Evolutionary conservation across 2,329 filamentous ascomycete species (phyloP).

Genomic region (Dichotomopilus funicola): DNA sequence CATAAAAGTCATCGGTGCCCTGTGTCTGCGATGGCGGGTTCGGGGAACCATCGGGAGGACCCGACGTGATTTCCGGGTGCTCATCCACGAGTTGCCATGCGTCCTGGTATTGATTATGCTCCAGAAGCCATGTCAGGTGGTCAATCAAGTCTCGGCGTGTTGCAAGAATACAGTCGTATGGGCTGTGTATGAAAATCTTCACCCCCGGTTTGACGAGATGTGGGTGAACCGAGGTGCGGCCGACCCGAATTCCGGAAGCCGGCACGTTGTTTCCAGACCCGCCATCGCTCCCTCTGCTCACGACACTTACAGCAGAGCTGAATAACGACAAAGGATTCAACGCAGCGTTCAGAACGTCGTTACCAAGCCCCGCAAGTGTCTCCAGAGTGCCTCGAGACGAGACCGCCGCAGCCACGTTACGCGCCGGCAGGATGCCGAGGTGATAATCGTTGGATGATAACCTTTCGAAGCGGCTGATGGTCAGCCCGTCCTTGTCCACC

Average conservation of each 20-base stretch:
- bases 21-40: conserved; percentile 30
- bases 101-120: conserved; percentile 71
- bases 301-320: conserved; percentile 75
- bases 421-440: conserved; percentile 73
- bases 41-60: conserved; percentile 34
- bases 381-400: conserved; percentile 69
- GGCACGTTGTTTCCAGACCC: conserved; percentile 43
- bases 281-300: conserved; percentile 53
- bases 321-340: conserved; percentile 84
- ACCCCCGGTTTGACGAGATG: conserved; percentile 49
- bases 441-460: conserved; percentile 90
- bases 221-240: conserved; percentile 40
- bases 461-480: conserved; percentile 78
- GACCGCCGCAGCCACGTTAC: conserved; percentile 55
- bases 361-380: conserved; percentile 62
- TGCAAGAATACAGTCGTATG: conserved; percentile 91
- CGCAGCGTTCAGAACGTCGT: conserved; percentile 84
- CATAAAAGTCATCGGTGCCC: conserved; percentile 60
- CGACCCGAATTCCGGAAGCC: conserved; percentile 28
- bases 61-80: conserved; percentile 65
- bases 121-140: conserved; percentile 78
- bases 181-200: conserved; percentile 89
- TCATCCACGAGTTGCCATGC: conserved; percentile 87
- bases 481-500: conserved; percentile 78
- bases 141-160: conserved; percentile 82